Base-by-base conservation (phyloP, 306 rosid species). In the Calophaca sinica region DNA sequence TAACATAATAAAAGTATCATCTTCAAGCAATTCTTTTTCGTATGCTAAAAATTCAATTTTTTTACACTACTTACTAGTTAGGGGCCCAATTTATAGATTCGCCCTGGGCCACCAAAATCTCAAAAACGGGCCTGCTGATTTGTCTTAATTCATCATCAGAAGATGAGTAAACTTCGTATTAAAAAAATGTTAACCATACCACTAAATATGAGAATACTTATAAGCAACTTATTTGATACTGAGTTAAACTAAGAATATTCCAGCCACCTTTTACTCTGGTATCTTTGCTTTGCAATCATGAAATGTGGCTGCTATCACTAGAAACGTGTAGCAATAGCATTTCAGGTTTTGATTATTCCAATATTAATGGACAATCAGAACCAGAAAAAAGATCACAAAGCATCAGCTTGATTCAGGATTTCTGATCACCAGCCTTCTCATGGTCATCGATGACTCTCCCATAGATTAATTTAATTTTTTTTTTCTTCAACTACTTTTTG, bases 271-370 rank as follows among this genome's bases (percentile, higher is more conserved):
- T 52, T 28, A 8, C 26, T 46, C 15, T 9, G 52, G 41, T 33
- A 72, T 46, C 50, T 11, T 32, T 68, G 55, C 61, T 57, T 36
- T 69, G 64, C 12, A 49, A 4, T 51, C 77, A 61, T 70, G 50
- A 39, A 51, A 75, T n/a, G 72, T 58, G 9, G 6, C 48, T 38
- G 6, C 67, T 52, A 52, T 44, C 9, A 29, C 36, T 44, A 12
- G 8, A 10, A 9, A 53, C 12, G 6, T 49, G 49, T 63, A 60
- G 61, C 86, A 68, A 79, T 79, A 51, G 70, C 14, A 9, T 53
- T 48, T 75, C 35, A 39, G 59, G 72, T 70, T 66, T 48, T 62
- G 77, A 79, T 76, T 70, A 66, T 69, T 62, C 75, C 73, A 69
- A 77, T 55, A 63, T 60, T 59, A 15, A 68, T 65, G 26, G 53